Base-by-base conservation (phyloP, 2,329 filamentous ascomycete species). In the Colletotrichum siamense region DNA sequence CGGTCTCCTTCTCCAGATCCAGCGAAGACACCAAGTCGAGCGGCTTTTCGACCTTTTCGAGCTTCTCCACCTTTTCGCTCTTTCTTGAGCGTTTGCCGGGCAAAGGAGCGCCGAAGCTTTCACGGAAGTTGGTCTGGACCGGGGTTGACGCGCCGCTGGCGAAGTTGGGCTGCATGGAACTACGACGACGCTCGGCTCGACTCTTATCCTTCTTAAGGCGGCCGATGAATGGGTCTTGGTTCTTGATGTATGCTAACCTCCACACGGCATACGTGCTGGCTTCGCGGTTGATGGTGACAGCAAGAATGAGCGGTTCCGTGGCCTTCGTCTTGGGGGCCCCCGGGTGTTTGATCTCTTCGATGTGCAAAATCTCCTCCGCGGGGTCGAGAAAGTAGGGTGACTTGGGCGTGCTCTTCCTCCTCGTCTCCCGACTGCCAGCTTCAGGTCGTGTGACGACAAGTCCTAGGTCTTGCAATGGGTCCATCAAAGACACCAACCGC, bases 391-490 rank as follows among this genome's bases (percentile, higher is more conserved):
- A 91, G 13, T 82, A 81, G 8, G 88, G 85, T 12, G 87, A 88
- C n/a, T 82, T 86, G 5, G 84, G 82, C 10, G 84, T 82, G 13
- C 81, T 83, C 55, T 83, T 86, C 78, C 91, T 81, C 15, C 79
- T 80, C 69, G 82, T 84, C 16, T 80, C 79, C 78, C 87, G 81
- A 52, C 73, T 71, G 26, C 81, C 80, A 55, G 85, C 85, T 22
- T 91, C 88, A 3, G 89, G 85, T 65, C 90, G 87, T 7, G 91
- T 91, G 18, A 97, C 94, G 22, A 98, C 92, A 59, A 98, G 87
- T 2, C 96, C 96, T 80, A 98, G 89, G 79, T 98, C 96, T 5
- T 95, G 91, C 73, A 98, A 87, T 3, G 96, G 96, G 81, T 98
- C 95, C 5, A 94, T 96, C 64, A 99, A 88, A 30, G 94, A 95